phyloP scores from a whole-genome alignment of 768 basidiomycete species.

The Podaxis sp. region DNA sequence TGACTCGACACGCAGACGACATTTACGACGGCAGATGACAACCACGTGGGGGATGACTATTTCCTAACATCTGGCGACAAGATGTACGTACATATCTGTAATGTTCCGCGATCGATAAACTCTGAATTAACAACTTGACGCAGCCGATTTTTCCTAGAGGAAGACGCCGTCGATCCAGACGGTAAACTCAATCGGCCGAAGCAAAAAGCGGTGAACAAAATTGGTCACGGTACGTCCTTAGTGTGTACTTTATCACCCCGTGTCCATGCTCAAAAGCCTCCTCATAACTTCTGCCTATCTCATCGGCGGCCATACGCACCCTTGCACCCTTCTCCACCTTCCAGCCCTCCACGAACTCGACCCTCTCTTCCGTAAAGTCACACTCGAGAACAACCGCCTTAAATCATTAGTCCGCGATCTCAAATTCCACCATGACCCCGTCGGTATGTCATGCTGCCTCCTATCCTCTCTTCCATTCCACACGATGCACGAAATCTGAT shows the following conservation, averaged over 20 bases:
- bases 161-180: conserved; percentile 69
- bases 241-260: conserved; percentile 1
- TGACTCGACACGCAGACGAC: conserved; percentile 60
- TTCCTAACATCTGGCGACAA: conserved; percentile 92
- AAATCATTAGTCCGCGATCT: conserved; percentile 72
- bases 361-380: conserved; percentile 73
- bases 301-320: neutral
- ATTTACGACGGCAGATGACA: conserved; percentile 78
- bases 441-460: conserved; percentile 44
- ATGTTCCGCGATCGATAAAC: neutral
- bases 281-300: conserved; percentile 1
- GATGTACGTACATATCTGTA: conserved; percentile 42
- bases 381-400: conserved; percentile 75
- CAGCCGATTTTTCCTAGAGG: conserved; percentile 88
- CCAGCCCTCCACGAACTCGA: conserved; percentile 84
- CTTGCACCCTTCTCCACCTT: neutral
- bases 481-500: neutral
- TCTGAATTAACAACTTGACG: neutral
- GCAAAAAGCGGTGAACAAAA: conserved; percentile 89
- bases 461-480: neutral
- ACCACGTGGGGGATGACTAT: conserved; percentile 89
- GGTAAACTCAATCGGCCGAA: conserved; percentile 74
- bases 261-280: conserved; percentile 1
- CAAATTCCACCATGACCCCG: conserved; percentile 81
- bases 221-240: conserved; percentile 68